Percentiles rank a stretch among this genome's conserved stretches.
Conservation (phyloP, 495 filamentous ascomycete genomes). For the Achaetomiella virescens region DNA sequence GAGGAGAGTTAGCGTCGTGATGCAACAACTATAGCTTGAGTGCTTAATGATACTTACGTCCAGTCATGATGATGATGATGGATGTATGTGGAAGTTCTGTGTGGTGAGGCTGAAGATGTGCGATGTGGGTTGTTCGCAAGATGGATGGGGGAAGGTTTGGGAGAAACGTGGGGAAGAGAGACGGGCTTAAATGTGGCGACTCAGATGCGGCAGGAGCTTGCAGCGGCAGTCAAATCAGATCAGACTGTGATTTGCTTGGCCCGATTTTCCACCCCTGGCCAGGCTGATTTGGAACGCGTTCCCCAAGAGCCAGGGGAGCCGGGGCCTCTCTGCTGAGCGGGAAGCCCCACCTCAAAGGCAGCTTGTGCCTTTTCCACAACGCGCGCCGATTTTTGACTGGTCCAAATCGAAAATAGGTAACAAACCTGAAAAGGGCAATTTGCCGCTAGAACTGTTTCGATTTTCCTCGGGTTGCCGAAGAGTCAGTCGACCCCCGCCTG, state of each 20-base stretch:
- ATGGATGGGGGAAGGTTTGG: constrained; percentile 22
- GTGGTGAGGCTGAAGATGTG: constrained; percentile 40
- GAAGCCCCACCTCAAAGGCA: constrained; percentile 13
- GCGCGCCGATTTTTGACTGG: constrained; percentile 16
- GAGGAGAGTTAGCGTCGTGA: constrained; percentile 22
- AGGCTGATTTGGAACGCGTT: constrained; percentile 16
- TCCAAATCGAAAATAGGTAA: background rate
- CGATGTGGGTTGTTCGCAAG: constrained; percentile 8
- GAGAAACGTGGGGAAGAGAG: constrained; percentile 43
- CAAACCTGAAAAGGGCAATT: background rate
- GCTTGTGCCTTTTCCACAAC: background rate
- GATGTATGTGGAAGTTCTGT: constrained; percentile 18
- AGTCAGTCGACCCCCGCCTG: background rate
- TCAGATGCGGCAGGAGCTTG: constrained; percentile 23
- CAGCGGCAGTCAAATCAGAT: constrained; percentile 37
- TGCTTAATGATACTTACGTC: constrained; percentile 66
- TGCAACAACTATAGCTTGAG: constrained; percentile 4
- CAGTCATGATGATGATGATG: constrained; percentile 65
- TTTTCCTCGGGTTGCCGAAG: background rate
- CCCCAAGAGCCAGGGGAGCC: constrained; percentile 9
- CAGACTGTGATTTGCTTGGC: constrained; percentile 34
- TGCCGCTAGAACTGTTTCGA: background rate
- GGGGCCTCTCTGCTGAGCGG: background rate
- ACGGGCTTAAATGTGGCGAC: constrained; percentile 38
- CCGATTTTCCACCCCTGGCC: constrained; percentile 13